Evolutionary conservation across 2,329 filamentous ascomycete genomes (phyloP).

Genomic region (Penicillium verrucosum): DNA sequence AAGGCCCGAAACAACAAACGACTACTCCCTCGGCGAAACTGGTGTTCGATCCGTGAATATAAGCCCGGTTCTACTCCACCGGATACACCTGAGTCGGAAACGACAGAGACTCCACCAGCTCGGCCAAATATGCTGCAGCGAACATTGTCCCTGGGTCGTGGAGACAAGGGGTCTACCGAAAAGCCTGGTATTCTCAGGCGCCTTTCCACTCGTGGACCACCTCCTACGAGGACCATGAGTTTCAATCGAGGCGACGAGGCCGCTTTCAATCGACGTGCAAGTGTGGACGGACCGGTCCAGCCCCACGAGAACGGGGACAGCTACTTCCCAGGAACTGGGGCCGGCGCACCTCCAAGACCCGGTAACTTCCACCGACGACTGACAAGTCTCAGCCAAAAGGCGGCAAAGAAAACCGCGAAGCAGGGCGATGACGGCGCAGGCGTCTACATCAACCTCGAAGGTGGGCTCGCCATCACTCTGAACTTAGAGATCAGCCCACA

Average conservation of each 20-base stretch:
- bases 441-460: constrained; percentile 68
- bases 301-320: constrained; percentile 31
- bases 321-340: constrained; percentile 29
- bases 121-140: constrained; percentile 48
- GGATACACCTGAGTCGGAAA: constrained; percentile 56
- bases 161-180: constrained; percentile 45
- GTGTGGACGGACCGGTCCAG: constrained; percentile 34
- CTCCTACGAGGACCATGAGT: constrained; percentile 38
- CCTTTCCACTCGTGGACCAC: constrained; percentile 45
- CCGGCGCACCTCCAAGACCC: constrained; percentile 30
- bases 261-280: constrained; percentile 30
- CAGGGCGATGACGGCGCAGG: constrained; percentile 51
- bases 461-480: constrained; percentile 78
- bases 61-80: constrained; percentile 72
- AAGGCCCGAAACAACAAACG: constrained; percentile 88
- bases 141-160: constrained; percentile 60
- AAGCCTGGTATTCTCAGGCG: constrained; percentile 43
- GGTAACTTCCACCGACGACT: constrained; percentile 64
- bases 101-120: constrained; percentile 28
- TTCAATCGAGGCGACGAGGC: constrained; percentile 30
- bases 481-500: constrained; percentile 85
- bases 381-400: constrained; percentile 64
- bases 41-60: constrained; percentile 89
- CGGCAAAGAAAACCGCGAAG: constrained; percentile 57
- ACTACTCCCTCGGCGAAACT: constrained; percentile 85